Base-by-base conservation (phyloP, 257 asterid species). In the Nicotiana benthamiana region DNA sequence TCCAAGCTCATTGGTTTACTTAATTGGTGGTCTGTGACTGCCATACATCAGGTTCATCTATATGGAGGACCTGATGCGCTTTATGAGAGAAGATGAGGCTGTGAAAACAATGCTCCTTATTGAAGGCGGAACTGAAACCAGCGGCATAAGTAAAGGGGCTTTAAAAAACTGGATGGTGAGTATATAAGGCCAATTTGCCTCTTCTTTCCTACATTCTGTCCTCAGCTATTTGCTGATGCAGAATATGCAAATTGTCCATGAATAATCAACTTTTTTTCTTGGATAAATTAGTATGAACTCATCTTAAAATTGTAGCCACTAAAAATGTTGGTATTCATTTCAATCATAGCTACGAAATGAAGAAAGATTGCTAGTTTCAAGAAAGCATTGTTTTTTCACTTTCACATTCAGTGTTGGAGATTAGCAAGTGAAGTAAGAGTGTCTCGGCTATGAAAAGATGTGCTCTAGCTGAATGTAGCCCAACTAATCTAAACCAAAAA, bases 81-180 rank as follows among this genome's bases (percentile, higher is more conserved):
- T 92, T 87, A 88, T 95, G 94, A 84, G 96, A 57, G 94, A 91
- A 81, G 97, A 91, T 27, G 98, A 92, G 85, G 96, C 91, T 80
- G 17, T 83, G 64, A 95, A 90, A 89, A 87, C 94, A 13, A 79
- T 88, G 54, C 82, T 65, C 40, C 94, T 92, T 34, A 88, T 95
- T 54, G 99, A 92, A 85, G 96, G 91, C 56, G 91, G 86, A 81
- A 78, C 85, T 17, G 98, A 89, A 77, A 89, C 83, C 86, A 89
- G 85, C 56, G 93, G 97, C 79, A 95, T 95, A 79, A 88, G 93
- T 92, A 95, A 90, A 79, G 86, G 89, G 15, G 86, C 92, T 79
- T 96, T 95, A 30, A 93, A 95, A 77, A 91, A 89, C 84, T 95
- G 98, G 98, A 93, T 90, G 98, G 99, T 93, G 63, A 43, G 88